Conservation (phyloP, 768 basidiomycete genomes). For the Russula griseocarnosa region DNA sequence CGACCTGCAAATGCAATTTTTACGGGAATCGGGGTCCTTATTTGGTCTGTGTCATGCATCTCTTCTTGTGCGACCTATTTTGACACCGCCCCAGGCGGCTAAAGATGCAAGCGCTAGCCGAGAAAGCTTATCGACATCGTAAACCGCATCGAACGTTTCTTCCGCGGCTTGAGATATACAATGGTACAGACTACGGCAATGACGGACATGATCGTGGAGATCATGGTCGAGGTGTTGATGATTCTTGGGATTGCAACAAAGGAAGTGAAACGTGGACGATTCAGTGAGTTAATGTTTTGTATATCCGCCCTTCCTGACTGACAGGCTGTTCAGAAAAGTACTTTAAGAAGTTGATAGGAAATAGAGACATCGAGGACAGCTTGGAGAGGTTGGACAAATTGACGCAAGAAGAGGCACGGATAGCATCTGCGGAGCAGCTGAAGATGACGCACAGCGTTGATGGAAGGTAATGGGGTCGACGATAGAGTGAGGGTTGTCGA, state of each 20-base stretch:
- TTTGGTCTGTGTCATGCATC: neutral
- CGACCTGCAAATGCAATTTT: neutral
- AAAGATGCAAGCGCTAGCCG: neutral
- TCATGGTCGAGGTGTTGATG: neutral
- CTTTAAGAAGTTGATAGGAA: neutral
- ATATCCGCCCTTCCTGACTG: neutral
- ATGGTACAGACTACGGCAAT: neutral
- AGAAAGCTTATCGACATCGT: neutral
- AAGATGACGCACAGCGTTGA: neutral
- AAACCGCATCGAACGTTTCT: neutral
- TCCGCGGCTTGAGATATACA: slow-evolving; percentile 4
- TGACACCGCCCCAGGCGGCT: neutral
- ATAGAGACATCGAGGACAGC: neutral
- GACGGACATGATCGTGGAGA: neutral
- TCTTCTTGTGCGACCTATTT: neutral
- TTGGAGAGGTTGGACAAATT: neutral
- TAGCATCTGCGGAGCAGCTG: neutral
- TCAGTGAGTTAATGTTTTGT: neutral
- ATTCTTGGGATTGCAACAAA: neutral
- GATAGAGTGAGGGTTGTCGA: neutral
- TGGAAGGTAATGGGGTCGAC: no score
- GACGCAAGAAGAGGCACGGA: neutral
- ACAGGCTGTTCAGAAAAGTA: neutral
- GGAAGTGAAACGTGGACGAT: neutral
- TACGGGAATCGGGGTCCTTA: neutral